phyloP scores from a whole-genome alignment of 2,329 filamentous ascomycete genomes.

The Venturia nashicola region DNA sequence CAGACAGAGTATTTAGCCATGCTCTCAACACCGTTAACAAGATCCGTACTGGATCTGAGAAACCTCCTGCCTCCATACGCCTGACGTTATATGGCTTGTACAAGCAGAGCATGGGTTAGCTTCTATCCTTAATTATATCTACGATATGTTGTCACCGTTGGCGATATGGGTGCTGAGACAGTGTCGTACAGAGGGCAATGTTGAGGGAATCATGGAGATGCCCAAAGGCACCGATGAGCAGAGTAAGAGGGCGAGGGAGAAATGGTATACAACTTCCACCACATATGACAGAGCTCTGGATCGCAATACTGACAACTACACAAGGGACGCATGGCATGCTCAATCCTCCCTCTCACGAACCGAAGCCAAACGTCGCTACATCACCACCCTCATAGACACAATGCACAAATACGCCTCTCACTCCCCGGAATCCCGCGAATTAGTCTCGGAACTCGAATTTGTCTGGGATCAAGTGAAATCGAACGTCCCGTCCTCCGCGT shows the following conservation, averaged over 20 bases:
- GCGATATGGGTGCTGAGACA: conserved; percentile 5
- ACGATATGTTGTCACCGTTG: neutral
- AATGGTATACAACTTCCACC: conserved; percentile 42
- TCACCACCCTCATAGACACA: conserved; percentile 85
- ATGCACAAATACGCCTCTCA: conserved; percentile 90
- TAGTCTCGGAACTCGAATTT: conserved; percentile 93
- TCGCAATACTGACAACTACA: conserved; percentile 8
- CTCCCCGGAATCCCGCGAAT: conserved; percentile 72
- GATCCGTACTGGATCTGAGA: conserved; percentile 83
- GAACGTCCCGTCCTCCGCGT: conserved; percentile 54
- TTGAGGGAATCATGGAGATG: conserved; percentile 84
- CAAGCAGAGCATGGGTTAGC: conserved; percentile 82
- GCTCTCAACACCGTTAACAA: conserved; percentile 98
- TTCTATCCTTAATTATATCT: conserved; percentile 4
- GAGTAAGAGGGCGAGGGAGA: conserved; percentile 43
- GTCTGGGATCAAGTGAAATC: conserved; percentile 98
- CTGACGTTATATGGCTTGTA: conserved; percentile 94
- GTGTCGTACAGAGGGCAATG: conserved; percentile 61
- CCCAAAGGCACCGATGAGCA: conserved; percentile 44
- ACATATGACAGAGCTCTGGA: neutral
- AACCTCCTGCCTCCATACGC: conserved; percentile 74
- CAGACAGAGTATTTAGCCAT: conserved; percentile 97
- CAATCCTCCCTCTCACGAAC: conserved; percentile 75
- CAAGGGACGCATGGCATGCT: conserved; percentile 82
- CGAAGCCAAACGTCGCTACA: conserved; percentile 87